These are phyloP conservation scores for Luffa acutangula DNA, from an alignment of 306 rosid species.

Conservation along the genomic window DNA sequence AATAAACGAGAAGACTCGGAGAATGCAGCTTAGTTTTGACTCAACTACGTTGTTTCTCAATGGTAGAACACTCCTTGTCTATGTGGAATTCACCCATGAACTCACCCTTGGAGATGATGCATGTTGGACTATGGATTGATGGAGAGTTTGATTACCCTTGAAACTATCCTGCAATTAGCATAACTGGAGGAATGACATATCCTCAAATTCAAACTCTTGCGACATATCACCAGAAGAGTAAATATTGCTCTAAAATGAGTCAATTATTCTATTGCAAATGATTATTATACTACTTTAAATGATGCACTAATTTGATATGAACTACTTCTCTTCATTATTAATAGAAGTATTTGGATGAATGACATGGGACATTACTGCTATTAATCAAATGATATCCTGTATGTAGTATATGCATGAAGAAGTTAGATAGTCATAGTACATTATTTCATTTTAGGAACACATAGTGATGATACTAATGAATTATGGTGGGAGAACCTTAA, in stretches of 20 bases:
- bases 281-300: neutral
- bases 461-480: neutral
- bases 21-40: too few relatives aligned
- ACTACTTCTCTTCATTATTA: neutral
- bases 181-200: too few relatives aligned
- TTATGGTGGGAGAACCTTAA: neutral
- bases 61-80: neutral
- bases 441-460: neutral
- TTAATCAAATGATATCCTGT: too few relatives aligned
- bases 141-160: neutral
- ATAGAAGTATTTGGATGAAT: too few relatives aligned
- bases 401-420: neutral
- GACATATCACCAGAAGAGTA: neutral
- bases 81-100: neutral
- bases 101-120: neutral
- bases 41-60: neutral
- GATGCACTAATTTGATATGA: neutral
- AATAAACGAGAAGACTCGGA: too few relatives aligned
- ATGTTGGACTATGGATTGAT: neutral
- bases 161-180: neutral
- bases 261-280: neutral
- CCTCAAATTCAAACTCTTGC: neutral
- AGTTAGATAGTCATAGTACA: neutral
- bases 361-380: too few relatives aligned
- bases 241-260: neutral